Percentiles rank a stretch among this genome's conserved stretches.
phyloP scores from a whole-genome alignment of 2,329 filamentous ascomycete genomes.

The Arthroderma uncinatum region DNA sequence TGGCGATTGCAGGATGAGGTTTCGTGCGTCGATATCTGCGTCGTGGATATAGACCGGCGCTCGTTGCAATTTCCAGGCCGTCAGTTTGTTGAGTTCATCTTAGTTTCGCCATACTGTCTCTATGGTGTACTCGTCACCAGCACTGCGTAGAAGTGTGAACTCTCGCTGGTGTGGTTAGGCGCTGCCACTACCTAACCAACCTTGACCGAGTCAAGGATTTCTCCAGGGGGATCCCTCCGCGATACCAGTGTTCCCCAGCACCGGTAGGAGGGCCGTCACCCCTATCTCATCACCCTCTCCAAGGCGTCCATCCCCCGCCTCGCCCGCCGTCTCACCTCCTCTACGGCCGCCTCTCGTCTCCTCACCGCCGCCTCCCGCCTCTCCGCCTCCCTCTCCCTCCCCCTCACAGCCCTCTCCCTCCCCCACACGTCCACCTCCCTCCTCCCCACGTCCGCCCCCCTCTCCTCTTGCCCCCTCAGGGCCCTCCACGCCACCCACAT shows the following conservation, averaged over 20 bases:
- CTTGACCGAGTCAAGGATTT: background rate
- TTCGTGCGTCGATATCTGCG: background rate
- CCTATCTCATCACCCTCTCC: background rate
- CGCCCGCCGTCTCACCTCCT: background rate
- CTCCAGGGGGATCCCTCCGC: background rate
- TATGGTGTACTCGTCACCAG: background rate
- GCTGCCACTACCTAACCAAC: background rate
- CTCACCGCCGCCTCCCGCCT: too few species aligned
- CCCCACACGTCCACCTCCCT: too few species aligned
- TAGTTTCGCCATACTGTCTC: background rate
- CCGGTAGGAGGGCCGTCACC: background rate
- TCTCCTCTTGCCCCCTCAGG: too few species aligned
- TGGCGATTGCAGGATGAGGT: background rate
- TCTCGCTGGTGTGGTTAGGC: background rate
- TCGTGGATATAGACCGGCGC: background rate
- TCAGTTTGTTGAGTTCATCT: background rate
- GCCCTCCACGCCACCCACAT: too few species aligned
- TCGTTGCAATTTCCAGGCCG: background rate
- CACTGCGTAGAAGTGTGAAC: background rate
- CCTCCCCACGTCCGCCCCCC: too few species aligned
- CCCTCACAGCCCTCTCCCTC: background rate
- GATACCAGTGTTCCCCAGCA: background rate
- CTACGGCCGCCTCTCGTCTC: background rate
- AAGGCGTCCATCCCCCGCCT: too few species aligned
- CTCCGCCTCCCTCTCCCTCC: background rate